These are phyloP conservation scores for Heritiera fomes DNA, from an alignment of 345 rosid species.

Conservation along the genomic window DNA sequence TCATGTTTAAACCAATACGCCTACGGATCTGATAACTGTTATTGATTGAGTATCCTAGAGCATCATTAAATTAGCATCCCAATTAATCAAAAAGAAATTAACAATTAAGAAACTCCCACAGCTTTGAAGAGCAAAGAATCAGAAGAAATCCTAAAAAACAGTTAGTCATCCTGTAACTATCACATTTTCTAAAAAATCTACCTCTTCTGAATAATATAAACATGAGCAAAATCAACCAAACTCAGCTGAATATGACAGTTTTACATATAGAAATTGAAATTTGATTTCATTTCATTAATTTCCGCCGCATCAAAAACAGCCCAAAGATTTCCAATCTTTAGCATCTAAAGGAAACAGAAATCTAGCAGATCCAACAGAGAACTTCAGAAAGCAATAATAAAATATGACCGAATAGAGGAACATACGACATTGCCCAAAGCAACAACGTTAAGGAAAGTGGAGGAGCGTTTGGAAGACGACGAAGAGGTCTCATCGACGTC, in stretches of 20 bases:
- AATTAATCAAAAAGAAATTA: not conserved
- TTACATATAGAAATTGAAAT: no score
- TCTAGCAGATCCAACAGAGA: constrained; percentile 29
- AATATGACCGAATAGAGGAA: constrained; percentile 12
- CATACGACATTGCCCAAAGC: constrained; percentile 91
- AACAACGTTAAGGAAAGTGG: constrained; percentile 82
- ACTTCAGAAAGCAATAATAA: not conserved
- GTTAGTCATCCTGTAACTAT: not conserved
- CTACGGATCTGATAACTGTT: not conserved
- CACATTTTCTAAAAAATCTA: not conserved
- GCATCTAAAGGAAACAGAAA: not conserved
- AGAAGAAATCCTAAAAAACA: not conserved
- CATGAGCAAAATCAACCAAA: not conserved
- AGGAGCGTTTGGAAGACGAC: constrained; percentile 60
- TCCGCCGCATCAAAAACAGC: not conserved
- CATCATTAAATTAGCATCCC: not conserved
- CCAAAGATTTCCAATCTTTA: constrained; percentile 1
- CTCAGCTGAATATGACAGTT: no score
- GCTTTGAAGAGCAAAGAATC: not conserved
- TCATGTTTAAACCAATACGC: not conserved
- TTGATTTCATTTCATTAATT: not conserved
- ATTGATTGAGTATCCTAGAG: not conserved
- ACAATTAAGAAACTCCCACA: not conserved
- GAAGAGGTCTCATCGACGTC: constrained; percentile 63
- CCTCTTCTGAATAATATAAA: not conserved